A percentile compares a stretch with the other conserved stretches of the same genome.
phyloP scores from a whole-genome alignment of 2,329 filamentous ascomycete species.

The Cladosporium oxysporum region DNA sequence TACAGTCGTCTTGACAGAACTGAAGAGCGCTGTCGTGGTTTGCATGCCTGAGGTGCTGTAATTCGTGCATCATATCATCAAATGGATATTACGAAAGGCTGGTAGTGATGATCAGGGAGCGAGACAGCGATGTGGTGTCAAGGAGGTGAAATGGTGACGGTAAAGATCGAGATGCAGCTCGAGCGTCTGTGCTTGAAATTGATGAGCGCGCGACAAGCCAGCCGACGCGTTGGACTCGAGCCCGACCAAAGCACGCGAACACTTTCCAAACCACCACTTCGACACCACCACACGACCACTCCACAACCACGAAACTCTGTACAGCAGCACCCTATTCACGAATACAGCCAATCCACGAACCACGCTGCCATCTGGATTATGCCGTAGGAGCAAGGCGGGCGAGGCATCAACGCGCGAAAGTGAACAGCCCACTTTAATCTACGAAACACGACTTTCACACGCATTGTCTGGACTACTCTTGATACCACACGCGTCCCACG shows the following conservation, averaged over 20 bases:
- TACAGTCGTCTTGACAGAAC: too few relatives aligned
- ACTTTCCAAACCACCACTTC: neutral
- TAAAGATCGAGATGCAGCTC: neutral
- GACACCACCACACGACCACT: neutral
- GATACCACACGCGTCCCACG: slow-evolving; percentile 3
- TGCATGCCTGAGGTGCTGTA: too few relatives aligned
- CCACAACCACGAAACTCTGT: neutral
- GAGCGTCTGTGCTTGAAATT: neutral
- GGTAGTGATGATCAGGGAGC: neutral
- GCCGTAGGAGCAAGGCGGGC: slow-evolving; percentile 7
- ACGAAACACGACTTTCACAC: slow-evolving; percentile 1
- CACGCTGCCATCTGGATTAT: neutral
- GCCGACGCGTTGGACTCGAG: neutral
- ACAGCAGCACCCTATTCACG: neutral
- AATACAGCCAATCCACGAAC: neutral
- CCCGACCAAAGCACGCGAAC: neutral
- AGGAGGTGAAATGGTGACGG: neutral
- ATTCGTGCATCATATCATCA: too few relatives aligned
- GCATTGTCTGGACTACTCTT: slow-evolving; percentile 1
- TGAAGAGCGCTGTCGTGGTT: too few relatives aligned
- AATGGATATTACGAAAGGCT: neutral
- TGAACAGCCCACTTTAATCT: slow-evolving; percentile 8
- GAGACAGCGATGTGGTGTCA: neutral
- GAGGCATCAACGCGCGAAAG: slow-evolving; percentile 6
- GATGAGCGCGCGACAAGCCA: neutral